Evolutionary conservation across 345 rosid species (phyloP), one percentile per base, ranked within the genome.

Genomic region (Eucalyptus pauciflora): DNA sequence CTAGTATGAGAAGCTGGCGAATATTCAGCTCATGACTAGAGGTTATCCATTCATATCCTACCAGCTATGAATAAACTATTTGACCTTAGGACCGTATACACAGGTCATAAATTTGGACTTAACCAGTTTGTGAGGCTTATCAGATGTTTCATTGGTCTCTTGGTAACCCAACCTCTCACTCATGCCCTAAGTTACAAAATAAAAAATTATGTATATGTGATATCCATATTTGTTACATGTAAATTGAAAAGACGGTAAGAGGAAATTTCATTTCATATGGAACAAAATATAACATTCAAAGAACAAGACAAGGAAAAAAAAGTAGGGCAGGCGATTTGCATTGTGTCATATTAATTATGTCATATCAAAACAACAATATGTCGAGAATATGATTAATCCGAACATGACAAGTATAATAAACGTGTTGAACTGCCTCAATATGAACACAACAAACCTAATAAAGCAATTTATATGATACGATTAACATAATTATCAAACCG

Each of bases 101-200:
- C 14, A 11, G n/a, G n/a, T 60, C 15, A 22, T 5, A 58, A 58
- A 29, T 24, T 58, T 58, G 64, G 13, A 58, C 29, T 24, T 58
- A 25, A 60, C 13, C 5, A 1, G 3, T 25, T 18, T 60, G 41
- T n/a, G 22, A 4, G 41, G 6, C 79, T 67, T 15, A 16, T 15
- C 1, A 67, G 1, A 7, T 67, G 11, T 31, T 67, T 15, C 67
- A 0, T 60, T 60, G 7, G 31, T 7, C 67, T 27, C 31, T 11
- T 0, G 14, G 15, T 60, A 60, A 60, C 15, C 7, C 0, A 2
- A 60, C 31, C 15, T 27, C 15, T 60, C 0, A 0, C 67, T 25
- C 31, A 25, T 11, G 67, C 67, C 67, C 67, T 13, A 60, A 3
- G 31, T 27, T 60, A 25, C 67, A 60, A 60, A 25, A 58, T 58